phyloP scores from a whole-genome alignment of 2,329 filamentous ascomycete genomes.

The Diaporthe caulivora region DNA sequence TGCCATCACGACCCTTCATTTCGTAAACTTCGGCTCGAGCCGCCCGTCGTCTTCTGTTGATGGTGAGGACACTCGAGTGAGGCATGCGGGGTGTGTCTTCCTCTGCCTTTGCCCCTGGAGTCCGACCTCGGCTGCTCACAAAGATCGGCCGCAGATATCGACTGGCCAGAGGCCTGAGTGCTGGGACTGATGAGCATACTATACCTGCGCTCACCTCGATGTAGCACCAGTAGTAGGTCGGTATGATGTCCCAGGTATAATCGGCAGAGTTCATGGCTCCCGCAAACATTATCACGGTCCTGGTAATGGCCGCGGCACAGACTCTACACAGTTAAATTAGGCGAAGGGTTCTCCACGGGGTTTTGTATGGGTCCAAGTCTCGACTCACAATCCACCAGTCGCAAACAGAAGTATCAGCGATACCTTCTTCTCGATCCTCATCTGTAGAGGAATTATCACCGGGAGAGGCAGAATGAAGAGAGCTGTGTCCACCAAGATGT shows the following conservation, averaged over 20 bases:
- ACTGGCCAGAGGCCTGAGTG: slow-evolving; percentile 3
- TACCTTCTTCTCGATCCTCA: slow-evolving; percentile 4
- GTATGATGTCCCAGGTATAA: slow-evolving; percentile 14
- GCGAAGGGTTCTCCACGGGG: no score
- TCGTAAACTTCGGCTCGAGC: not conserved
- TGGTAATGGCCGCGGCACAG: not conserved
- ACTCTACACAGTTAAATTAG: not conserved
- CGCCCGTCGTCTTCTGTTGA: not conserved
- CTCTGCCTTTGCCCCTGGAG: not conserved
- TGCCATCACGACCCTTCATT: not conserved
- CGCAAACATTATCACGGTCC: not conserved
- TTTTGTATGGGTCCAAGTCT: not conserved
- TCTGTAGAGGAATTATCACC: not conserved
- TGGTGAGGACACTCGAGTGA: not conserved
- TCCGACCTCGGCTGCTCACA: not conserved
- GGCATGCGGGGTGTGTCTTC: not conserved
- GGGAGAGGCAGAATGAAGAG: slow-evolving; percentile 4
- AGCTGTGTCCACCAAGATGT: not conserved
- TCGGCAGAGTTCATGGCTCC: not conserved
- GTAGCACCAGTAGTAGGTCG: slow-evolving; percentile 18
- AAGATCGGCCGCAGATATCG: not conserved
- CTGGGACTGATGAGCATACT: slow-evolving; percentile 10
- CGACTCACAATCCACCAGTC: not conserved
- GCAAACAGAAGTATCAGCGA: slow-evolving; percentile 1
- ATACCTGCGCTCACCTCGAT: slow-evolving; percentile 11